Conservation (phyloP, 2,329 filamentous ascomycete genomes). For the Tolypocladium inflatum region DNA sequence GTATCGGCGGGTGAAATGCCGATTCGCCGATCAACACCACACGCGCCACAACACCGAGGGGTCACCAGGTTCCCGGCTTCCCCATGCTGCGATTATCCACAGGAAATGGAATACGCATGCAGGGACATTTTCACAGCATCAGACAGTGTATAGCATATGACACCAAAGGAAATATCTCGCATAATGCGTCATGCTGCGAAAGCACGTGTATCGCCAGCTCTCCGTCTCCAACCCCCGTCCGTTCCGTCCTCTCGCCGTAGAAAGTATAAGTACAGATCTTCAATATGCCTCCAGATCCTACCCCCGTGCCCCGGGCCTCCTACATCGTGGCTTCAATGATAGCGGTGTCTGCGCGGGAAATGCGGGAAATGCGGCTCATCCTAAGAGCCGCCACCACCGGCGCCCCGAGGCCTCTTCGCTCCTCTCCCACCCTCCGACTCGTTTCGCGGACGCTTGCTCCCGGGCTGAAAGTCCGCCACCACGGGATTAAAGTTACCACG, state of each 20-base stretch:
- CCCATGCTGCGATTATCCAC: not conserved
- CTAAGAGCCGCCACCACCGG: not conserved
- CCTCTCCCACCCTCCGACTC: slow-evolving; percentile 35
- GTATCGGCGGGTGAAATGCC: not conserved
- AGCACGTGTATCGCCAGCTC: not conserved
- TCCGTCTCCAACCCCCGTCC: not conserved
- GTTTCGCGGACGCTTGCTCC: slow-evolving; percentile 47
- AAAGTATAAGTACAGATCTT: not conserved
- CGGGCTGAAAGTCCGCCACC: slow-evolving; percentile 47
- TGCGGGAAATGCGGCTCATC: not conserved
- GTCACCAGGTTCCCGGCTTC: too few relatives aligned
- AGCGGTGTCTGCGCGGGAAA: not conserved
- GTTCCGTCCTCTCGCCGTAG: not conserved
- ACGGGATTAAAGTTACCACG: slow-evolving; percentile 34
- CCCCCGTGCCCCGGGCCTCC: not conserved
- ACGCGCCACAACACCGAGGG: not conserved
- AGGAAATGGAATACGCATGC: not conserved
- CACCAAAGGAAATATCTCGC: not conserved
- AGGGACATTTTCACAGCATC: not conserved
- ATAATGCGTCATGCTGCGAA: not conserved
- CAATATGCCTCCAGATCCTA: not conserved
- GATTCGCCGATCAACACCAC: not conserved
- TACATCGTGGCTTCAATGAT: not conserved
- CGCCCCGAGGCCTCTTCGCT: slow-evolving; percentile 31
- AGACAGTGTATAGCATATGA: too few relatives aligned